These are phyloP conservation scores for Colletotrichum zoysiae DNA, from an alignment of 2,329 filamentous ascomycete genomes.

Conservation along the genomic window DNA sequence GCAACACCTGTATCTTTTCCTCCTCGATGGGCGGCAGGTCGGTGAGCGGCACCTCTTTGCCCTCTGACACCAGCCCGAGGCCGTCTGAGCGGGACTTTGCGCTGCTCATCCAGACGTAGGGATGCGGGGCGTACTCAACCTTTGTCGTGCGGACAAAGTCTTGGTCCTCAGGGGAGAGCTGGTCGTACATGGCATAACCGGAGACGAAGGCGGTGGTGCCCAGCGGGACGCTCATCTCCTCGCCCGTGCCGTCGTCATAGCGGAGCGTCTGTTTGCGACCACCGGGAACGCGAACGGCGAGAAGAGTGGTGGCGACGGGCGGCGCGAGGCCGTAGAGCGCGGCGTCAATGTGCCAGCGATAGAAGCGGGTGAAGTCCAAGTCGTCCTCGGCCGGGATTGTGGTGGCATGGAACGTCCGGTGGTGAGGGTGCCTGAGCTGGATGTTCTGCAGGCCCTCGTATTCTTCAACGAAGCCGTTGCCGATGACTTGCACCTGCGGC, in stretches of 20 bases:
- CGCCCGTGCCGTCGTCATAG: slow-evolving; percentile 79
- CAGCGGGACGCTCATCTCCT: slow-evolving; percentile 76
- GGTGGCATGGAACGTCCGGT: slow-evolving; percentile 80
- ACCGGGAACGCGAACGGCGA: slow-evolving; percentile 79
- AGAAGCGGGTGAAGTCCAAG: slow-evolving; percentile 69
- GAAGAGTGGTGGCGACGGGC: slow-evolving; percentile 77
- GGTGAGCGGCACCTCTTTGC: slow-evolving; percentile 68
- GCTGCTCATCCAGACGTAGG: slow-evolving; percentile 84
- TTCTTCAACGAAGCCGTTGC: slow-evolving; percentile 76
- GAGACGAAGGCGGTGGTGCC: slow-evolving; percentile 83
- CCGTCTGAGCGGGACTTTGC: slow-evolving; percentile 77
- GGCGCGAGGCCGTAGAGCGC: slow-evolving; percentile 82
- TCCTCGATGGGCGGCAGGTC: slow-evolving; percentile 75
- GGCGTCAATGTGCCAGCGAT: slow-evolving; percentile 85
- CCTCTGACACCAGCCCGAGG: slow-evolving; percentile 77
- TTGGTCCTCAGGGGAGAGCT: slow-evolving; percentile 74
- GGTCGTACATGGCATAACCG: slow-evolving; percentile 77
- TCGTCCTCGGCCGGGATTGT: slow-evolving; percentile 68
- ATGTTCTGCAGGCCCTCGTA: slow-evolving; percentile 80
- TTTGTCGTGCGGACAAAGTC: slow-evolving; percentile 74
- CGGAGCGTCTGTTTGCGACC: slow-evolving; percentile 75
- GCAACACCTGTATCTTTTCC: slow-evolving; percentile 76
- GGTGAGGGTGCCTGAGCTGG: slow-evolving; percentile 79
- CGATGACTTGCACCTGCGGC: slow-evolving; percentile 81
- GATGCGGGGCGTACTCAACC: slow-evolving; percentile 82